phyloP scores from a whole-genome alignment of 2,329 filamentous ascomycete species.

The Aspergillus sp. region DNA sequence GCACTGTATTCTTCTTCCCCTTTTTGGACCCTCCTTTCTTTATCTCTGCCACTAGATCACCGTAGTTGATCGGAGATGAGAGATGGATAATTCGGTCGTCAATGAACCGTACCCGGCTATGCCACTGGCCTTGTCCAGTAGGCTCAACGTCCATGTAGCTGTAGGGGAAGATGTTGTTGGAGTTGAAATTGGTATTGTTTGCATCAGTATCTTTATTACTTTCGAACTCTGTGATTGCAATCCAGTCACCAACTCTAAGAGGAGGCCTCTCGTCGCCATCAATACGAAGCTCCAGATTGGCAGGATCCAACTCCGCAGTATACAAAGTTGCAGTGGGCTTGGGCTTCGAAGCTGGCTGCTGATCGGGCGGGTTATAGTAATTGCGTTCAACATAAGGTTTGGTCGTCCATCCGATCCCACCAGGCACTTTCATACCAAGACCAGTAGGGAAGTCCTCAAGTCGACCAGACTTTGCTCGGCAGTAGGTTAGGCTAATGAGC shows the following conservation, averaged over 20 bases:
- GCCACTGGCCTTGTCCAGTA: conserved; percentile 22
- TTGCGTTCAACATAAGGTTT: neutral
- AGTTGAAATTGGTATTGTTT: neutral
- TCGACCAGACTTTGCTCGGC: conserved; percentile 38
- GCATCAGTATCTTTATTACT: too few species aligned
- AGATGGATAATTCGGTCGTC: conserved; percentile 39
- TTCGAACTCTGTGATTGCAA: conserved; percentile 29
- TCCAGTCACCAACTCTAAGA: conserved; percentile 49
- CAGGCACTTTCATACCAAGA: conserved; percentile 49
- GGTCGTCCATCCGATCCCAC: neutral
- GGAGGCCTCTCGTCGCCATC: conserved; percentile 13
- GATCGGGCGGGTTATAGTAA: neutral
- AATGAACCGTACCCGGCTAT: conserved; percentile 47
- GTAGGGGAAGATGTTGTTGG: neutral
- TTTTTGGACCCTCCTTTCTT: neutral
- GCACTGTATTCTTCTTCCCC: too few species aligned
- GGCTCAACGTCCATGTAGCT: too few species aligned
- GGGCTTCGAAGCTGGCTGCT: too few species aligned
- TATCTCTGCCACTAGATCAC: neutral
- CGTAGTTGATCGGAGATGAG: conserved; percentile 15
- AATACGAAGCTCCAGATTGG: conserved; percentile 39
- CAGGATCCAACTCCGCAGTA: conserved; percentile 5
- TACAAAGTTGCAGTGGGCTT: neutral
- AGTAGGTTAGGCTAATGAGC: conserved; percentile 73
- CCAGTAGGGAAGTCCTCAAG: conserved; percentile 53